Conservation (phyloP, 1,284 basidiomycete genomes). For the Pseudozyma hubeiensis region DNA sequence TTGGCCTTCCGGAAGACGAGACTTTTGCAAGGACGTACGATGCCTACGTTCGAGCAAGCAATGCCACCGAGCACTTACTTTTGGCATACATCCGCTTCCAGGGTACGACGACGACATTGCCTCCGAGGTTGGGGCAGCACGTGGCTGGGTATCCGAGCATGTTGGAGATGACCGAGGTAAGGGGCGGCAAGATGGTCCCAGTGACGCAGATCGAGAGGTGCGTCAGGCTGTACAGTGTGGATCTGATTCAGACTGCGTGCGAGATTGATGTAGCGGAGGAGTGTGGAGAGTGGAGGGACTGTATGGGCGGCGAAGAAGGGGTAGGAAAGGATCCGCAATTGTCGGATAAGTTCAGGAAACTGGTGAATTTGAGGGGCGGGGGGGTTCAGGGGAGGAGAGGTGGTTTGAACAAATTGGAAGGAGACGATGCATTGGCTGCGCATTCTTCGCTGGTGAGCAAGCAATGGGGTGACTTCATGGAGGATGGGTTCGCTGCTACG, state of each 20-base stretch:
- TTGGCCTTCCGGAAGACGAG: constrained; percentile 67
- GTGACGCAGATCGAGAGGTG: constrained; percentile 61
- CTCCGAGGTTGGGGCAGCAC: constrained; percentile 58
- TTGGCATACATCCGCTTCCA: constrained; percentile 64
- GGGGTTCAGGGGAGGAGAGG: constrained; percentile 30
- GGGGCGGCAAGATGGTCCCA: constrained; percentile 53
- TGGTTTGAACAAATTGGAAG: constrained; percentile 10
- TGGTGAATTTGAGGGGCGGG: constrained; percentile 58
- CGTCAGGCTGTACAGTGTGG: constrained; percentile 61
- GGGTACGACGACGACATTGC: constrained; percentile 43
- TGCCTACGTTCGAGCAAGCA: constrained; percentile 59
- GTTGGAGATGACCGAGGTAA: constrained; percentile 51
- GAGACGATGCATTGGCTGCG: constrained; percentile 34
- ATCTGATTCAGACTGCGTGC: constrained; percentile 61
- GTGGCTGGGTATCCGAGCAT: constrained; percentile 61
- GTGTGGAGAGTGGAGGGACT: constrained; percentile 59
- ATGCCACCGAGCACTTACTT: constrained; percentile 66
- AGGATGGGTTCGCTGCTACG: constrained; percentile 61
- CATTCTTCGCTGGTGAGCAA: constrained; percentile 57
- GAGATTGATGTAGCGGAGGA: constrained; percentile 43
- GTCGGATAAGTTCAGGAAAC: constrained; percentile 62
- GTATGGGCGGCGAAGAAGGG: constrained; percentile 23
- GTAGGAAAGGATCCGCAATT: constrained; percentile 60
- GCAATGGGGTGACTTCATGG: constrained; percentile 62
- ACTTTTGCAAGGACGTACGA: constrained; percentile 65